Percentiles rank a stretch among this genome's conserved stretches.
phyloP scores from a whole-genome alignment of 345 rosid species.

The Populus alba region DNA sequence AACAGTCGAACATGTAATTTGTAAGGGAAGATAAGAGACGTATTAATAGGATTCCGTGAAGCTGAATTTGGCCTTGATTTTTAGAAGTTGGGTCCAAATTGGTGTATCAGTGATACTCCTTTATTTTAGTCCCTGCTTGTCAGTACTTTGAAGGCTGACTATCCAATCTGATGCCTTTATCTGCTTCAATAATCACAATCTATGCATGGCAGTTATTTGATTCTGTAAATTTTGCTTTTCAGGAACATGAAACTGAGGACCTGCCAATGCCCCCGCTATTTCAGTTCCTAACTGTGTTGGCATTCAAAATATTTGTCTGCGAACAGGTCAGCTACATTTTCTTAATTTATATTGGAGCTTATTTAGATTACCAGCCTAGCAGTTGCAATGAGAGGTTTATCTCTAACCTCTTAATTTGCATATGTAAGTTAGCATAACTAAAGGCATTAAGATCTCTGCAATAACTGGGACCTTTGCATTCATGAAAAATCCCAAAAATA shows the following conservation, averaged over 20 bases:
- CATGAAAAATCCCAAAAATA: not conserved
- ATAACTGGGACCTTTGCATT: not conserved
- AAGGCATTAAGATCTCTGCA: not conserved
- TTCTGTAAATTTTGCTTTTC: conserved; percentile 28
- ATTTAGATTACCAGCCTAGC: not conserved
- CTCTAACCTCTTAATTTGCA: not conserved
- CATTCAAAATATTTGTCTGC: conserved; percentile 67
- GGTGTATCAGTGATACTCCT: not conserved
- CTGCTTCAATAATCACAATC: not conserved
- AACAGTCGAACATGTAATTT: not conserved
- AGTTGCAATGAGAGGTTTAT: not conserved
- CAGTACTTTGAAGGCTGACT: not conserved
- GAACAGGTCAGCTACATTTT: conserved; percentile 58
- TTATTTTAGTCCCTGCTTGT: not conserved
- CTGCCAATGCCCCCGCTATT: conserved; percentile 93
- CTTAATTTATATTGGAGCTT: conserved; percentile 2
- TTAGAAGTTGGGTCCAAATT: not conserved
- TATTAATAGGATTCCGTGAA: not conserved
- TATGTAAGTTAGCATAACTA: not conserved
- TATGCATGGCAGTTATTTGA: not conserved
- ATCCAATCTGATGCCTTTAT: not conserved
- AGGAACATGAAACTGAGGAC: conserved; percentile 70
- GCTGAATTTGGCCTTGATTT: not conserved
- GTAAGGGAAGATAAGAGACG: not conserved
- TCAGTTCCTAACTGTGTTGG: conserved; percentile 81